Base-by-base conservation (phyloP, 371 early-diverging fungal genomes). In the Parasitella parasitica region DNA sequence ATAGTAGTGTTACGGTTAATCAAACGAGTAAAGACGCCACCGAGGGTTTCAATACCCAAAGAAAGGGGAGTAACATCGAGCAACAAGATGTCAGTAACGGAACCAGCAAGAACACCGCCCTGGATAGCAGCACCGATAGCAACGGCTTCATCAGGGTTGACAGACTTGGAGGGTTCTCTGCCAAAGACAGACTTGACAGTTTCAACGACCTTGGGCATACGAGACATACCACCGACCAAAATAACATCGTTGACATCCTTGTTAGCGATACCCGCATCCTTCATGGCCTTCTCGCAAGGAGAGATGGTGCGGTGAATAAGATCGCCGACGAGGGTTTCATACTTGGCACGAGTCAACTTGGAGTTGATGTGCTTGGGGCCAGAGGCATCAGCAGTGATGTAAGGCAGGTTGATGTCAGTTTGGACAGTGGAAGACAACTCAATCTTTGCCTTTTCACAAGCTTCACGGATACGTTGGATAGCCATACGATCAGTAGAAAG, bases 91-190 rank as follows among this genome's bases (percentile, higher is more conserved):
- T 96, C 94, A 28, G 94, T 92, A 46, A 98, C 95, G 51, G 93
- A 91, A 61, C 99, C 99, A 54, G 96, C 89, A 36, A 99, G 77
- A 38, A 99, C 97, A 80, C 98, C 99, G 70, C 97, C 99, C 69
- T 99, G 99, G 66, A 99, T 91, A 54, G 99, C 97, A 55, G 99
- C 99, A 69, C 99, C 99, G 65, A 96, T 89, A 53, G 99, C 99
- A 26, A 99, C 99, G 36, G 99, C 99, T 78, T 99, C 99, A 74
- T 99, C 99, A 20, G 99, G 99, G 84, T 99, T 96, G 70, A 99
- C 96, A 54, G 89, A 85, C 82, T 94, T 94, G 75, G 89, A 87
- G 13, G 99, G 98, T 43, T 97, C 94, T 28, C 87, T 88, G 39
- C 93, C 92, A 75, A 99, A 99, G 59, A 95, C 80, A 24, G 72